Base-by-base conservation (phyloP, 2,329 filamentous ascomycete genomes). In the Chaetomium sp. region DNA sequence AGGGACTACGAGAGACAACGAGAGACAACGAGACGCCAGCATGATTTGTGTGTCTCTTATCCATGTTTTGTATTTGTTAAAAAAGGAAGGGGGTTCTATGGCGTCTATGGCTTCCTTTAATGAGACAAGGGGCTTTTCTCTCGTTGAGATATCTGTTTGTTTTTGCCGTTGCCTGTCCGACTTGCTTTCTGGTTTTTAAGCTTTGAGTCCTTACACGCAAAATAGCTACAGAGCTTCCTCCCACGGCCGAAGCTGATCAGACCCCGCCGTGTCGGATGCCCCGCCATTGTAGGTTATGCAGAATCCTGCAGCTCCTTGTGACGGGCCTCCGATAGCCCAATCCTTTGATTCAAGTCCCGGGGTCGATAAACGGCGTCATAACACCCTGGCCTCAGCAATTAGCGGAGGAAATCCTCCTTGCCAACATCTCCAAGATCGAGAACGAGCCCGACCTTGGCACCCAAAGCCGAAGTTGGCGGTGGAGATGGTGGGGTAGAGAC, bases 51-150 rank as follows among this genome's bases (percentile, higher is more conserved):
- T 54, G 33, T 55, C 51, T n/a, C 33, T 6, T 45, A 29, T 21
- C 29, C 45, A 64, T 50, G 27, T 62, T 54, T 56, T 62, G 56
- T 62, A 62, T 67, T 54, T 59, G 55, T 33, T 50, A 53, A 60
- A 54, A 54, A 57, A 33, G 38, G 50, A 35, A 56, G 42, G 25
- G 31, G 38, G 56, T 47, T n/a, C 56, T 57, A 65, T 65, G 62
- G 62, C 62, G 55, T 60, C 56, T 55, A 63, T 53, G 57, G 38
- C 27, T 65, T 60, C 45, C 21, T 38, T 60, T 27, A 49, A 54
- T 54, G 53, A 47, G 38, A 50, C 25, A 61, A n/a, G 38, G 49
- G 42, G 33, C 19, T 38, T 25, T 21, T 23, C 8, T 56, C 35
- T 56, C 33, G n/a, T 25, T 8, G 21, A 12, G 29, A 21, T 56